These are phyloP conservation scores for Cercophora scortea DNA, from an alignment of 495 filamentous ascomycete genomes.

Conservation along the genomic window DNA sequence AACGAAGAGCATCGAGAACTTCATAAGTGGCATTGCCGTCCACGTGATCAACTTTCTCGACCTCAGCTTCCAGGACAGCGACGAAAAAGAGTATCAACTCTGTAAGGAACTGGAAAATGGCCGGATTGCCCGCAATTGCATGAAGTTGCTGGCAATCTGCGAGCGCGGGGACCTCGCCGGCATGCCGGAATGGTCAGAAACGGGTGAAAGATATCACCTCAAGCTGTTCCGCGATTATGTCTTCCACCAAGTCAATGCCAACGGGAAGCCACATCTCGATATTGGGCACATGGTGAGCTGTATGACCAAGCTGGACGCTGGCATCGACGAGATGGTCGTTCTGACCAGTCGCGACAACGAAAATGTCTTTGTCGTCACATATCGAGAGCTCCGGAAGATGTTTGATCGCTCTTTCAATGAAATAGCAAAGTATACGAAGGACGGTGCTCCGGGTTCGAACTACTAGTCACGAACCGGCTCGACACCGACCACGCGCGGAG, in stretches of 20 bases:
- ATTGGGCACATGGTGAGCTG: slow-evolving; percentile 76
- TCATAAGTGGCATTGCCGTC: slow-evolving; percentile 66
- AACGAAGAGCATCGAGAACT: slow-evolving; percentile 65
- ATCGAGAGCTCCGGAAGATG: slow-evolving; percentile 76
- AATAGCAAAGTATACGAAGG: slow-evolving; percentile 49
- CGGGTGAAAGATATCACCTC: slow-evolving; percentile 79
- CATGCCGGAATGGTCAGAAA: slow-evolving; percentile 75
- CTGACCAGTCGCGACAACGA: slow-evolving; percentile 85
- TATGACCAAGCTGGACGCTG: slow-evolving; percentile 88
- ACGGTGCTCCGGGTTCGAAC: slow-evolving; percentile 16
- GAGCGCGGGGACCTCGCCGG: slow-evolving; percentile 81
- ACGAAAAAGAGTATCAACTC: slow-evolving; percentile 52
- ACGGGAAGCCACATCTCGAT: slow-evolving; percentile 72
- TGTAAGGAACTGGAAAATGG: slow-evolving; percentile 82
- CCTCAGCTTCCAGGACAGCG: slow-evolving; percentile 63
- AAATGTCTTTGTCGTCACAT: slow-evolving; percentile 76
- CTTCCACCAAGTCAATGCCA: slow-evolving; percentile 85
- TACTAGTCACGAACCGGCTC: slow-evolving; percentile 2
- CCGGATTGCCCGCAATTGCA: slow-evolving; percentile 71
- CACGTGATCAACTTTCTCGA: slow-evolving; percentile 67
- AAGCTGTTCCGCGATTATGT: slow-evolving; percentile 96
- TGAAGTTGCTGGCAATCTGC: slow-evolving; percentile 77
- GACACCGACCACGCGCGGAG: not conserved
- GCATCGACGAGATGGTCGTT: slow-evolving; percentile 75
- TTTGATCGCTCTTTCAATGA: slow-evolving; percentile 75